Evolutionary conservation across 2,329 filamentous ascomycete species (phyloP).

Genomic region (Grosmannia clavigera): DNA sequence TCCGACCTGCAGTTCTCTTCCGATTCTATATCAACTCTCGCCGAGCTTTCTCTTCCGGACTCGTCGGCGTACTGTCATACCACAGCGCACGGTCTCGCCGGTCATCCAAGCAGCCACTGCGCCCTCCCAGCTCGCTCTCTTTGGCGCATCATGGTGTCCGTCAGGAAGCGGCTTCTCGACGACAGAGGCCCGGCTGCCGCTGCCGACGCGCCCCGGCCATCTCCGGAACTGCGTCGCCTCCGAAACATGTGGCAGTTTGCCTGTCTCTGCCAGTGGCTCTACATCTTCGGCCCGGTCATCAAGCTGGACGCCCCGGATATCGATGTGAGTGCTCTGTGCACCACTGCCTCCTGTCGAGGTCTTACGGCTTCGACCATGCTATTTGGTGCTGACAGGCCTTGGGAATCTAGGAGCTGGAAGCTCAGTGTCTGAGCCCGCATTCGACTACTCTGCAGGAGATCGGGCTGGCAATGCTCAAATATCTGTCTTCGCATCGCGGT

Average conservation of each 20-base stretch:
- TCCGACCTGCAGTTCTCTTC: neutral
- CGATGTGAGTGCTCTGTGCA: conserved; percentile 47
- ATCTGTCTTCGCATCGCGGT: conserved; percentile 84
- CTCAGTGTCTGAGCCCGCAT: conserved; percentile 70
- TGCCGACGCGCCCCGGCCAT: conserved; percentile 11
- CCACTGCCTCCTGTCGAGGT: no score
- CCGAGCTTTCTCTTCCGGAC: neutral
- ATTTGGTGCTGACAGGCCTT: neutral
- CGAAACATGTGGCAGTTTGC: conserved; percentile 95
- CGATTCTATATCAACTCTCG: no score
- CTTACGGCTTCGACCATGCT: neutral
- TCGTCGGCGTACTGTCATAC: neutral
- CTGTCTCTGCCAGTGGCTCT: conserved; percentile 86
- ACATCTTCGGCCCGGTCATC: conserved; percentile 75
- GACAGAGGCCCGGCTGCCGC: conserved; percentile 23
- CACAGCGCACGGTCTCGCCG: neutral
- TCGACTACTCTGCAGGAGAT: conserved; percentile 69
- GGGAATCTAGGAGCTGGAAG: conserved; percentile 61
- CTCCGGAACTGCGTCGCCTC: conserved; percentile 29
- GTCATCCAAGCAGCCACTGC: neutral
- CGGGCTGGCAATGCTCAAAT: conserved; percentile 78
- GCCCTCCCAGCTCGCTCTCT: neutral
- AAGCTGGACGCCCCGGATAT: conserved; percentile 85
- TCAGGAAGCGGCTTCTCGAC: conserved; percentile 4
- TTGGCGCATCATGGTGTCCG: conserved; percentile 8